phyloP scores from a whole-genome alignment of 2,329 filamentous ascomycete species.

The Xylaria multiplex region DNA sequence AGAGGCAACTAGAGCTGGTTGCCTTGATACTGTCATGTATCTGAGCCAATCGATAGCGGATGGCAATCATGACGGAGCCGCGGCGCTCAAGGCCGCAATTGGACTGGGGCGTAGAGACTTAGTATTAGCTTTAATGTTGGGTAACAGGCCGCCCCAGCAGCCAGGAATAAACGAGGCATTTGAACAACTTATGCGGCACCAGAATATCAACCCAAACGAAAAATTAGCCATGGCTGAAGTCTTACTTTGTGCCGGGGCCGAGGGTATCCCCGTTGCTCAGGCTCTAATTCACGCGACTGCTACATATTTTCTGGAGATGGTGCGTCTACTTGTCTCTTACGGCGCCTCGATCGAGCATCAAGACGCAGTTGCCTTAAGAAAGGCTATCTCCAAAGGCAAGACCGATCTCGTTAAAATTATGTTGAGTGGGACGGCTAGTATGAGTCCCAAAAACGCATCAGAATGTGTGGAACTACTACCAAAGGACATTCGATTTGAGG shows the following conservation, averaged over 20 bases:
- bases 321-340: slow-evolving; percentile 62
- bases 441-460: slow-evolving; percentile 60
- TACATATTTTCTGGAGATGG: slow-evolving; percentile 64
- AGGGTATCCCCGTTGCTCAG: slow-evolving; percentile 60
- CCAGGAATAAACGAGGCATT: slow-evolving; percentile 63
- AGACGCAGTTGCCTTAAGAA: slow-evolving; percentile 60
- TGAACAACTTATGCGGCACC: slow-evolving; percentile 56
- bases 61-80: slow-evolving; percentile 61
- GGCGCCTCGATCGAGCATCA: slow-evolving; percentile 66
- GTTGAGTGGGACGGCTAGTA: slow-evolving; percentile 55
- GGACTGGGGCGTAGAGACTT: slow-evolving; percentile 62
- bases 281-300: slow-evolving; percentile 61
- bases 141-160: slow-evolving; percentile 61
- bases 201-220: slow-evolving; percentile 58
- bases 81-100: slow-evolving; percentile 63
- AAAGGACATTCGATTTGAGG: slow-evolving; percentile 57
- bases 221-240: slow-evolving; percentile 65
- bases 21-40: slow-evolving; percentile 60
- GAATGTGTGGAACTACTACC: slow-evolving; percentile 62
- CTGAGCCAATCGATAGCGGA: slow-evolving; percentile 65
- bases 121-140: slow-evolving; percentile 64
- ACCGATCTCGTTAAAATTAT: slow-evolving; percentile 59
- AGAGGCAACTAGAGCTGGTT: slow-evolving; percentile 61
- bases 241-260: slow-evolving; percentile 67
- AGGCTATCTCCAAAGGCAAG: slow-evolving; percentile 59